These are phyloP conservation scores for Umbelopsis ramanniana DNA, from an alignment of 192 early-diverging fungal genomes.

Conservation along the genomic window DNA sequence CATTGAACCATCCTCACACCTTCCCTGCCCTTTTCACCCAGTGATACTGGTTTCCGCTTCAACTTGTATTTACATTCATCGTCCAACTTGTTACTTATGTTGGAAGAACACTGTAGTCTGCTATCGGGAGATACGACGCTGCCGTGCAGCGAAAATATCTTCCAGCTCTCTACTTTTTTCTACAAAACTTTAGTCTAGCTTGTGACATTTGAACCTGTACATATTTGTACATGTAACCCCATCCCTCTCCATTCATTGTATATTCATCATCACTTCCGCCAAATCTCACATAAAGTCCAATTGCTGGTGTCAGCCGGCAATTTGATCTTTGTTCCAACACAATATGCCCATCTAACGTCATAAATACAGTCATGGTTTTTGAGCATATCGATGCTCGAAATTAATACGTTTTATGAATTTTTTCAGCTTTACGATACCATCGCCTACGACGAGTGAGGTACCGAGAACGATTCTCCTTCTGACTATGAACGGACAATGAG, in stretches of 20 bases:
- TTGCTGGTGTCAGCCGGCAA: not conserved
- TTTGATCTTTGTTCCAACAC: not conserved
- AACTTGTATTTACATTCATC: constrained; percentile 2
- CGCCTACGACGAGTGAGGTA: constrained; percentile 6
- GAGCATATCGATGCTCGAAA: not conserved
- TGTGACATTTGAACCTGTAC: constrained; percentile 1
- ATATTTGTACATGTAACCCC: constrained; percentile 6
- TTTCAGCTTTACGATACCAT: constrained; percentile 4
- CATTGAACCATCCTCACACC: not conserved
- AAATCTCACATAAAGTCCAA: not conserved
- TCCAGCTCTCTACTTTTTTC: no score
- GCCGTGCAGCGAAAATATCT: no score
- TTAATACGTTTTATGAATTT: constrained; percentile 14
- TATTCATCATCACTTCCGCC: constrained; percentile 15
- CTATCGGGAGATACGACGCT: no score
- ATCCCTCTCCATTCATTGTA: constrained; percentile 23
- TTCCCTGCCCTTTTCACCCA: not conserved
- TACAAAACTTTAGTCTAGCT: not conserved
- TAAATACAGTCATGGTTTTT: not conserved
- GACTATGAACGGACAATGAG: not conserved
- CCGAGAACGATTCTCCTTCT: not conserved
- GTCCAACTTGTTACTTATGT: not conserved
- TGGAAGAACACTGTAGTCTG: no score
- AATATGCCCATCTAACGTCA: not conserved
- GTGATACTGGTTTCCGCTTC: not conserved